Evolutionary conservation across 2,329 filamentous ascomycete genomes (phyloP).

Genomic region (Ceratocystiopsis sp.): DNA sequence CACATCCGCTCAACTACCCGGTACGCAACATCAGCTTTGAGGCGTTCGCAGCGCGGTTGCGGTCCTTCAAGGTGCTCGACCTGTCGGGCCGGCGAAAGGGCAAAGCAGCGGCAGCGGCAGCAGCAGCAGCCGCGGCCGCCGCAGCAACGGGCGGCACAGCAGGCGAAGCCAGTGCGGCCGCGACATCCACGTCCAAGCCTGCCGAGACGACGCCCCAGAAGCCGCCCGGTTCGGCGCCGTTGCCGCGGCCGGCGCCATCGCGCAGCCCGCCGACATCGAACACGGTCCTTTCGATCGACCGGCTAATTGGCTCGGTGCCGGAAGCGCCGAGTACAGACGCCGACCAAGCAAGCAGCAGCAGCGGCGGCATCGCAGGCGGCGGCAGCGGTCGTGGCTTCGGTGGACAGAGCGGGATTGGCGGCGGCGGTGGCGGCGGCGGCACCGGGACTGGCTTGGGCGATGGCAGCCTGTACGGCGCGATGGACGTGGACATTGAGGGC

Average conservation of each 20-base stretch:
- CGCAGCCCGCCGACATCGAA: constrained; percentile 1
- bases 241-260: background rate
- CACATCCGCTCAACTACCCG: constrained; percentile 7
- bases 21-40: constrained; percentile 8
- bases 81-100: constrained; percentile 4
- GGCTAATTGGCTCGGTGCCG: constrained; percentile 5
- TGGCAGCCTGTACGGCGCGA: too few relatives aligned
- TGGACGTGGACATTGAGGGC: background rate
- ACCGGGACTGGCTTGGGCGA: too few relatives aligned
- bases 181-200: too few relatives aligned
- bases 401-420: too few relatives aligned
- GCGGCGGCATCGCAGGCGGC: too few relatives aligned
- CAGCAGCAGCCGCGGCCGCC: background rate
- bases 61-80: constrained; percentile 8
- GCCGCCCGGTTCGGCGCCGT: background rate
- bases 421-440: too few relatives aligned
- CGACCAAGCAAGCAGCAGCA: too few relatives aligned
- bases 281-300: constrained; percentile 3
- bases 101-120: background rate
- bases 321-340: too few relatives aligned
- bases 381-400: too few relatives aligned
- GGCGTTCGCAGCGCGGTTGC: constrained; percentile 8
- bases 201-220: too few relatives aligned
- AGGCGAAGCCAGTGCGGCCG: background rate
- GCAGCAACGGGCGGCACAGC: background rate